These are phyloP conservation scores for Dryadomyces quercus-mongolicae DNA, from an alignment of 2,329 filamentous ascomycete species.

Conservation along the genomic window DNA sequence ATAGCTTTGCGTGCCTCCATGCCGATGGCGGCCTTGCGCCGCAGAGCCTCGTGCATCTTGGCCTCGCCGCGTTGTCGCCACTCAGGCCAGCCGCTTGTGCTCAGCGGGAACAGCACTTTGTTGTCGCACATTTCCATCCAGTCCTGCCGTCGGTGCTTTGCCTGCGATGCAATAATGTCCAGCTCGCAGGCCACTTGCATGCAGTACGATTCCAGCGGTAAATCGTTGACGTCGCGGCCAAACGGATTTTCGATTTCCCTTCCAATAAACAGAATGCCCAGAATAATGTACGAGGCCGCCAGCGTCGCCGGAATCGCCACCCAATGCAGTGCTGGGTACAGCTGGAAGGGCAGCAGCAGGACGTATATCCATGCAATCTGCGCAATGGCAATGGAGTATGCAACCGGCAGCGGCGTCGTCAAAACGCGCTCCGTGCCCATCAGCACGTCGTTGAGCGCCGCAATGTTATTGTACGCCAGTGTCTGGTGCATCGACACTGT, in stretches of 20 bases:
- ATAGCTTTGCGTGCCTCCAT: slow-evolving; percentile 18
- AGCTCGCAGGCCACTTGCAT: slow-evolving; percentile 51
- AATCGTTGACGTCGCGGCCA: slow-evolving; percentile 56
- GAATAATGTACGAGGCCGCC: slow-evolving; percentile 58
- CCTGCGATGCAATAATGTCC: slow-evolving; percentile 46
- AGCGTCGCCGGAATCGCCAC: slow-evolving; percentile 59
- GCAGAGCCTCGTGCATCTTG: slow-evolving; percentile 31
- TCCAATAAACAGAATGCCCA: slow-evolving; percentile 54
- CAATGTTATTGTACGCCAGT: slow-evolving; percentile 34
- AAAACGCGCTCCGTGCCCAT: slow-evolving; percentile 60
- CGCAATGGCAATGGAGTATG: slow-evolving; percentile 63
- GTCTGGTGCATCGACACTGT: slow-evolving; percentile 37
- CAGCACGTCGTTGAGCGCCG: slow-evolving; percentile 51
- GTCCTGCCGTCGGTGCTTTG: slow-evolving; percentile 35
- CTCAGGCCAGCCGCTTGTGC: slow-evolving; percentile 29
- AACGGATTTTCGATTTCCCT: slow-evolving; percentile 61
- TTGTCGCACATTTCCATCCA: slow-evolving; percentile 31
- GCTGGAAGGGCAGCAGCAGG: slow-evolving; percentile 60
- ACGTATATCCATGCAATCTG: slow-evolving; percentile 72
- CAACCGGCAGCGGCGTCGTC: slow-evolving; percentile 56
- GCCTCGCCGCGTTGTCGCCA: slow-evolving; percentile 35
- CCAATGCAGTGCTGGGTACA: slow-evolving; percentile 48
- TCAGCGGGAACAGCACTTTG: slow-evolving; percentile 27
- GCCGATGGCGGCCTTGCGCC: slow-evolving; percentile 21
- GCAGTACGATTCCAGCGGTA: slow-evolving; percentile 54